Evolutionary conservation across 345 rosid species (phyloP), one percentile per base, ranked within the genome.

Genomic region (Litchi chinensis): DNA sequence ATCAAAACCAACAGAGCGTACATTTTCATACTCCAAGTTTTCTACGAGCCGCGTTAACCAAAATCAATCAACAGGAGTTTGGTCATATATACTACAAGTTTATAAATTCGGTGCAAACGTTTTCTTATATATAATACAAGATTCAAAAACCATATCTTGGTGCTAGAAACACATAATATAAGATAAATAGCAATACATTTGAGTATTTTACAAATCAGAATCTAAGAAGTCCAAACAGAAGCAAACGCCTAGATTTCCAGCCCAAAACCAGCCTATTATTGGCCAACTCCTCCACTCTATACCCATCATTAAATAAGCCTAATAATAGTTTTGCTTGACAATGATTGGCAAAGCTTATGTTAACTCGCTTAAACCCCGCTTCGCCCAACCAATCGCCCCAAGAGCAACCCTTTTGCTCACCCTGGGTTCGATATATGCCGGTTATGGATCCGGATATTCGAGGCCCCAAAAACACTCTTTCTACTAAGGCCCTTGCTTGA

Each of bases 241-340:
- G 97, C 77, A 95, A 77, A 65, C 95, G 89, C 62, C 98, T 78
- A 5, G 92, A 86, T 83, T 95, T 95, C 98, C 98, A 95, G 0
- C 97, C 94, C 37, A 95, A 73, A 62, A 87, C 93, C 7, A 95
- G 86, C 73, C 91, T 89, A 46, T 93, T 92, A 48, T 63, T 73
- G 16, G 80, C 90, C 79, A 89, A 15, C 44, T 93, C 95, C 83
- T 95, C 98, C 73, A 91, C 90, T 60, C 81, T 83, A 65, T 89
- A 92, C 0, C 98, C 98, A 66, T 92, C 98, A 22, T 90, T 89
- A 81, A 91, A 95, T 52, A 93, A 74, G 6, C 97, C 95, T 67
- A 95, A 68, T 68, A 93, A 85, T 4, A 93, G 91, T 87, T 90
- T 92, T 41, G 98, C 93, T 77, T 93, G 98, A 65, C 98, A 93